Conservation (phyloP, 2,329 filamentous ascomycete species). For the Leptoxyphium fumago region DNA sequence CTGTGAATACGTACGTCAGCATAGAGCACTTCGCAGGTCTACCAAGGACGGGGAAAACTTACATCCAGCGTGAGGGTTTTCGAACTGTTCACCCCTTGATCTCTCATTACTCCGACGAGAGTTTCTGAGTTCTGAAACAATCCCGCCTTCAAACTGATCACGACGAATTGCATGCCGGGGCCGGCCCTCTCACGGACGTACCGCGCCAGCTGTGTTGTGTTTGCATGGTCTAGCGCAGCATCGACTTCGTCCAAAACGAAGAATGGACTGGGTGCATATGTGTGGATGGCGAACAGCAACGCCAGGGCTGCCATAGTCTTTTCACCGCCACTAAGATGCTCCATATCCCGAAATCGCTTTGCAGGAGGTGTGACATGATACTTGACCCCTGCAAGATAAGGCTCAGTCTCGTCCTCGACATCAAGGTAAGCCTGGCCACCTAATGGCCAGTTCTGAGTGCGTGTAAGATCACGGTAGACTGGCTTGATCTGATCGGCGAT, state of each 20-base stretch:
- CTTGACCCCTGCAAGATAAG: constrained; percentile 89
- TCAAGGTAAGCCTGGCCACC: constrained; percentile 80
- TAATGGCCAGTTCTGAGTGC: constrained; percentile 80
- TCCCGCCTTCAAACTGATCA: constrained; percentile 90
- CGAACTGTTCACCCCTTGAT: constrained; percentile 85
- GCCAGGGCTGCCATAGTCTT: constrained; percentile 98
- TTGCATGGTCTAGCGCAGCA: constrained; percentile 93
- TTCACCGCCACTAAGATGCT: constrained; percentile 90
- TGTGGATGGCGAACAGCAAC: constrained; percentile 92
- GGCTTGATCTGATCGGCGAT: constrained; percentile 88
- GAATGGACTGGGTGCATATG: constrained; percentile 88
- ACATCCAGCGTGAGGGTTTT: constrained; percentile 89
- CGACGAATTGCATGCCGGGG: constrained; percentile 97
- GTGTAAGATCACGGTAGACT: constrained; percentile 90
- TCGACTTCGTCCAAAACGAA: constrained; percentile 98
- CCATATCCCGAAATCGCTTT: constrained; percentile 98
- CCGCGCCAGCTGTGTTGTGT: constrained; percentile 89
- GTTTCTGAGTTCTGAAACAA: constrained; percentile 95
- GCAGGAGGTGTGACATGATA: constrained; percentile 98
- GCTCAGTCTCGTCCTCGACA: constrained; percentile 90
- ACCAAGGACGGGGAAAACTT: constrained; percentile 37
- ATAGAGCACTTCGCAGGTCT: background rate
- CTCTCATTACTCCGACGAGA: constrained; percentile 85
- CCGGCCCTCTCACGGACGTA: constrained; percentile 90
- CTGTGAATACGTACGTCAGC: constrained; percentile 7